Percentiles rank a stretch among this genome's conserved stretches.
Conservation (phyloP, 148 eudicot species). For the Fagopyrum homotropicum region DNA sequence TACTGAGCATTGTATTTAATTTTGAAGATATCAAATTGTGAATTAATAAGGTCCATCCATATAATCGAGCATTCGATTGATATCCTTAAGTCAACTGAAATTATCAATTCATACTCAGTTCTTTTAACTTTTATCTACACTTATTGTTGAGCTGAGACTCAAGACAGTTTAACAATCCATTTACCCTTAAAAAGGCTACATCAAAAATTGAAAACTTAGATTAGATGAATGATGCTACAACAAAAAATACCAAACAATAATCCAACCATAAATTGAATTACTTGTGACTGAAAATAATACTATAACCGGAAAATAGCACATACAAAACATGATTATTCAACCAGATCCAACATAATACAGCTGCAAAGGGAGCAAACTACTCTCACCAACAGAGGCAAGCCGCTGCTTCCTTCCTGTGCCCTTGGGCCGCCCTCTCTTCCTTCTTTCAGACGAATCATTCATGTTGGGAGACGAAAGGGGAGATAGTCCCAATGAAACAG, state of each 20-base stretch:
- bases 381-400: conserved; percentile 72
- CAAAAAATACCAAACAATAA: neutral
- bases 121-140: neutral
- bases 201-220: neutral
- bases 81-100: neutral
- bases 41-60: neutral
- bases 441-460: conserved; percentile 27
- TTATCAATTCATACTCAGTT: neutral
- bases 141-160: neutral
- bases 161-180: neutral
- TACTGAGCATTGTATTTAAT: neutral
- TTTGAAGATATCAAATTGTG: neutral
- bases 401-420: conserved; percentile 94
- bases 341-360: neutral
- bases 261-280: neutral
- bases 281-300: neutral
- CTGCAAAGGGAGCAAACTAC: neutral
- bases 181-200: neutral
- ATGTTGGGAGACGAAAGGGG: conserved; percentile 49
- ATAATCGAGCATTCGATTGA: neutral
- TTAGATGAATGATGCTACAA: neutral
- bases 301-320: neutral
- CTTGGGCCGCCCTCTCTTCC: conserved; percentile 70
- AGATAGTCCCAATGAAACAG: conserved; percentile 53
- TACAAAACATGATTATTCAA: neutral